Conservation (phyloP, 2,329 filamentous ascomycete genomes). For the Raffaelea deltoideospora region DNA sequence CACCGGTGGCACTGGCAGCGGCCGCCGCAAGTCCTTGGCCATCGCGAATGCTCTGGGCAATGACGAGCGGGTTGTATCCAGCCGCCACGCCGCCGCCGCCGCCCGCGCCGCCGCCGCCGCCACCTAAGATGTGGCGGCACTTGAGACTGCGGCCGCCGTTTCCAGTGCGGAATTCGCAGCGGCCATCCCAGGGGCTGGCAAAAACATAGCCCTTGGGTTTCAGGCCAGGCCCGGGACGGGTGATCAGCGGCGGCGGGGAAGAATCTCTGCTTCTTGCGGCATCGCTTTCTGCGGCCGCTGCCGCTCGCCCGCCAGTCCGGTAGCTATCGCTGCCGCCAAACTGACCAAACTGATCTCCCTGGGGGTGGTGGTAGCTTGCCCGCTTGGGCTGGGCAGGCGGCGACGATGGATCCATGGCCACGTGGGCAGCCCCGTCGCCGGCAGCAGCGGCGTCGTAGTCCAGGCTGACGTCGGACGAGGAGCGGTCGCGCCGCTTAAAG, state of each 20-base stretch:
- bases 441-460: not conserved
- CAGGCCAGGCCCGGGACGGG: conserved; percentile 29
- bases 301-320: too few relatives aligned
- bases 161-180: conserved; percentile 73
- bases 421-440: not conserved
- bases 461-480: conserved; percentile 6
- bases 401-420: conserved; percentile 10
- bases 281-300: not conserved
- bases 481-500: conserved; percentile 17
- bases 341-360: too few relatives aligned
- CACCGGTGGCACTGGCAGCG: conserved; percentile 6
- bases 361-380: too few relatives aligned
- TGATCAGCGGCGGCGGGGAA: conserved; percentile 14
- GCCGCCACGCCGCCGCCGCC: conserved; percentile 11
- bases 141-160: conserved; percentile 58
- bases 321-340: too few relatives aligned
- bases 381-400: conserved; percentile 3
- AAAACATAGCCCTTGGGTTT: conserved; percentile 60
- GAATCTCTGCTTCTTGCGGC: not conserved
- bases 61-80: conserved; percentile 29
- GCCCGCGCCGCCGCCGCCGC: not conserved
- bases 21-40: conserved; percentile 13
- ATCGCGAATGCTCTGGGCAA: conserved; percentile 16
- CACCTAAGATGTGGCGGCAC: conserved; percentile 54
- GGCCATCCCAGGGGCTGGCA: conserved; percentile 70